Percentiles rank a stretch among this genome's conserved stretches.
Conservation (phyloP, 176 grass and related monocot species). For the Coix lacrymajobi region DNA sequence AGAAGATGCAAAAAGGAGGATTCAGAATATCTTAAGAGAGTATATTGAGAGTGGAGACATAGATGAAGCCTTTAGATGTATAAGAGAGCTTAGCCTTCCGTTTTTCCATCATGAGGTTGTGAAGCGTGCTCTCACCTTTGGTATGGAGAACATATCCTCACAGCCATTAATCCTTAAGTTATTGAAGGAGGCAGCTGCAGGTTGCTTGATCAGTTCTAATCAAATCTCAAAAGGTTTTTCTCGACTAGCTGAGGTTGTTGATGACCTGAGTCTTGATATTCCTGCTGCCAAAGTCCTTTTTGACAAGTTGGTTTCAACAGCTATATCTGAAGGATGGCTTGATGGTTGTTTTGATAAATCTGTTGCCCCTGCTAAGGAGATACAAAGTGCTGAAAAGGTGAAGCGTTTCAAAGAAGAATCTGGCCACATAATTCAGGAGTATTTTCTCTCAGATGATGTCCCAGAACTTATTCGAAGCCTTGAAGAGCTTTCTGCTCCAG, state of each 20-base stretch:
- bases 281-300: slow-evolving; percentile 62
- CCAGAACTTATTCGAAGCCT: slow-evolving; percentile 82
- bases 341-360: slow-evolving; percentile 48
- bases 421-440: slow-evolving; percentile 77
- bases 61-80: slow-evolving; percentile 72
- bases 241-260: slow-evolving; percentile 52
- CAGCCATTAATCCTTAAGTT: slow-evolving; percentile 57
- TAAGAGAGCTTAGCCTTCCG: slow-evolving; percentile 72
- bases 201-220: slow-evolving; percentile 74
- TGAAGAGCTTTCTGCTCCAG: slow-evolving; percentile 58
- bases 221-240: slow-evolving; percentile 84
- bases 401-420: slow-evolving; percentile 69
- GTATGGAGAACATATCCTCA: slow-evolving; percentile 50
- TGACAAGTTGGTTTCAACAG: slow-evolving; percentile 52
- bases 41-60: slow-evolving; percentile 58
- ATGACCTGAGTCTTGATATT: slow-evolving; percentile 79
- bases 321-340: slow-evolving; percentile 66
- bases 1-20: slow-evolving; percentile 72
- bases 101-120: slow-evolving; percentile 94
- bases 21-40: slow-evolving; percentile 62
- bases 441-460: slow-evolving; percentile 78
- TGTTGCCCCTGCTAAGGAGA: slow-evolving; percentile 25
- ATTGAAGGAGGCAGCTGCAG: slow-evolving; percentile 53
- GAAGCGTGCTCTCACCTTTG: slow-evolving; percentile 64
- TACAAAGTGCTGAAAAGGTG: slow-evolving; percentile 37